Evolutionary conservation across 805 yeast species (phyloP), one percentile per base, ranked within the genome.

Genomic region (Maudiozyma bulderi): DNA sequence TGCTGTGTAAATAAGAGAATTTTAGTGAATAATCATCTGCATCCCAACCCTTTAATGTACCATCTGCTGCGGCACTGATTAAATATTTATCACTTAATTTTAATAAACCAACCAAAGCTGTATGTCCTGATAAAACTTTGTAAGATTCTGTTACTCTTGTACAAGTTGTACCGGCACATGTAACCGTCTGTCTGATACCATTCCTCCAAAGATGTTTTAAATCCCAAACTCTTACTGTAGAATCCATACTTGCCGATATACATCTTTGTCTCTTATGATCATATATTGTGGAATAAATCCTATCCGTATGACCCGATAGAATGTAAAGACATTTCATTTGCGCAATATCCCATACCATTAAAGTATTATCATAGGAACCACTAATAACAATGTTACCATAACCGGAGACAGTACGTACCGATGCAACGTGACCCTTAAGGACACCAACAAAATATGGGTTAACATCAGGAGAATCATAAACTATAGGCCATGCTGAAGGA

Each of bases 51-150:
- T 97, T 75, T 40, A 93, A 73, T 0, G 96, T 83, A 3, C 93
- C 80, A 65, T 93, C 99, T 0, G 98, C 98, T 2, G 97, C 98
- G 0, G 96, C 99, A 43, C 95, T 84, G 1, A 91, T 95, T 10
- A 93, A 71, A 44, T 80, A 81, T 35, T 83, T 80, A 29, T 84
- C 81, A 6, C 88, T 81, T 8, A 90, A 75, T 43, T 86, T 87
- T 30, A 91, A 72, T 43, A 93, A 71, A 0, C 98, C 99, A 13
- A 93, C 99, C 20, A 93, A 70, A 10, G 91, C 86, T 1, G 86
- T 81, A 65, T 93, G 99, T 1, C 96, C 97, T 49, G 82, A 88
- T 43, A 91, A 70, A 0, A 87, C 77, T 42, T 80, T 73, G 45
- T 86, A 66, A 45, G 68, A 59, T 10, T 64, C 66, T 1, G 57